phyloP scores from a whole-genome alignment of 306 rosid species.

The Prunus davidiana region DNA sequence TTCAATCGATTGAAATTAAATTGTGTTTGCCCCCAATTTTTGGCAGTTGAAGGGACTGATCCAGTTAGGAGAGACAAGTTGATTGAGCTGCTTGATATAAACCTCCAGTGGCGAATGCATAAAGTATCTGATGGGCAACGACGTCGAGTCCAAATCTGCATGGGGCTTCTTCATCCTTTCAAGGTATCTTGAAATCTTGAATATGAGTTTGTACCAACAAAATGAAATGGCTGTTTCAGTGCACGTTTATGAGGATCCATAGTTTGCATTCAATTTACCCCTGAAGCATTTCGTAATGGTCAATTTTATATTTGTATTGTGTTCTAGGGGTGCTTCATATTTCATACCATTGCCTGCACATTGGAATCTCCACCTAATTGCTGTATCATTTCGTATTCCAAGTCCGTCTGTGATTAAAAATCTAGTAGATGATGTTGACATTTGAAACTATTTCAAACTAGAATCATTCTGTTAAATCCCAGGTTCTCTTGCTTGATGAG shows the following conservation, averaged over 20 bases:
- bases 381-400: neutral
- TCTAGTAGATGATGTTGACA: neutral
- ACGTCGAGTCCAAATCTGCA: conserved; percentile 94
- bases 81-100: conserved; percentile 89
- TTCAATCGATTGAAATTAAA: conserved; percentile 2
- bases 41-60: conserved; percentile 85
- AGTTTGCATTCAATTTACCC: neutral
- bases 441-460: neutral
- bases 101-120: conserved; percentile 94
- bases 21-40: conserved; percentile 3
- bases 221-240: neutral
- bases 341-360: neutral
- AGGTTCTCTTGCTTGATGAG: conserved; percentile 96
- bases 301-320: neutral
- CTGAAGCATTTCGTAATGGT: neutral
- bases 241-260: neutral
- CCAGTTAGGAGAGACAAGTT: conserved; percentile 79
- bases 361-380: neutral
- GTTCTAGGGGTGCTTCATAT: conserved; percentile 1
- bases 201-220: neutral
- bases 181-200: conserved; percentile 49
- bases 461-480: conserved; percentile 24
- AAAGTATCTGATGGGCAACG: conserved; percentile 98
- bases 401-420: neutral
- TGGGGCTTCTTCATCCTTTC: conserved; percentile 92